Evolutionary conservation across 345 rosid genomes (phyloP), one percentile per base, ranked within the genome.

Genomic region (Salix dunnii): DNA sequence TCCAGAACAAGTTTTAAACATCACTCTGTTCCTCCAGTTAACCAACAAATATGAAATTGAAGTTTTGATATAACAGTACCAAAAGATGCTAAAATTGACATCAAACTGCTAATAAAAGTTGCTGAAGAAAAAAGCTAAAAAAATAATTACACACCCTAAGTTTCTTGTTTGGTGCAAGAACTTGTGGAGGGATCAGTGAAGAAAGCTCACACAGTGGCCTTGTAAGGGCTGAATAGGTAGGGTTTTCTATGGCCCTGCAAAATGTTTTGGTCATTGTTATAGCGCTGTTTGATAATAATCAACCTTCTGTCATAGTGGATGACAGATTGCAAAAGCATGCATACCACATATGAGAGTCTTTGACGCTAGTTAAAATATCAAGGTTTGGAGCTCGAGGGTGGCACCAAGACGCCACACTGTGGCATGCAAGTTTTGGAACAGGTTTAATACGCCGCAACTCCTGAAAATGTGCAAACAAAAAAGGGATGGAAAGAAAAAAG

Each of bases 311-410:
- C n/a, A n/a, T n/a, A n/a, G n/a, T n/a, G n/a, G n/a, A n/a, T n/a
- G n/a, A n/a, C n/a, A 23, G 25, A 13, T n/a, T n/a, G 31, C 13
- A 61, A 67, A 38, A 35, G n/a, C n/a, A 14, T 53, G 60, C 49
- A 55, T 89, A 96, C 99, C 98, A 96, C 88, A 94, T 92, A 86
- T 91, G 98, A 71, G 99, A 96, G 90, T 96, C 99, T 87, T 96
- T 96, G 72, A 91, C 98, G 38, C 98, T 93, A 72, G 96, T 91
- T 80, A 96, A 88, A 65, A 96, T 94, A 84, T 94, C 97, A 40
- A 96, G 97, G 86, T 94, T 96, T 71, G 99, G 99, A 74, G 99
- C 99, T 80, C 99, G 91, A 76, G 99, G 99, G 80, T 92, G 98
- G 84, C 99, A 94, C 99, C 99, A 96, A 80, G 98, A 96, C 82